Evolutionary conservation across 257 asterid genomes (phyloP), one percentile per base, ranked within the genome.

Genomic region (Solanum medicagineum): DNA sequence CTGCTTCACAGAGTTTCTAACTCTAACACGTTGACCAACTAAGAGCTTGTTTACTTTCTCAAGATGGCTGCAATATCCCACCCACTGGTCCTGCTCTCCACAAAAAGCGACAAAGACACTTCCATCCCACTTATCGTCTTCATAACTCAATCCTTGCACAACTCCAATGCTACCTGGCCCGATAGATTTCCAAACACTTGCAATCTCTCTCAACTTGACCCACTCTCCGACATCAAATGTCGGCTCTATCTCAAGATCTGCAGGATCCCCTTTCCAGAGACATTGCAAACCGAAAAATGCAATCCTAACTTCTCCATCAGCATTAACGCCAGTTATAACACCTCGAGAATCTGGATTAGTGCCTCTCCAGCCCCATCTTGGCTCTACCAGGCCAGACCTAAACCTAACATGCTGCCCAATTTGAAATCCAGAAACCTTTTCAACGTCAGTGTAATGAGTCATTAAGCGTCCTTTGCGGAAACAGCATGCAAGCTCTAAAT

Each of bases 281-380:
- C 97, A 97, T n/a, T 89, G 92, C 80, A 94, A 88, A 87, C 98
- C 97, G 44, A 88, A 90, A 88, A 97, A 90, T 8, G 94, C 94
- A 59, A 93, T 87, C 85, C 97, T 90, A 69, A 95, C 96, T 91
- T 97, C 99, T 75, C 99, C 98, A 86, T 93, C 94, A 32, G 96
- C 97, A 88, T 92, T 93, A 83, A 94, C 94, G 47, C 90, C 85
- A 75, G 95, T 90, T 82, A 95, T 88, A 81, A 95, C 94, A 62
- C 99, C 99, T 49, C 91, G 94, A 66, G 97, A 93, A 88, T 91
- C 88, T 32, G 90, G 86, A 69, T 85, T 90, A 32, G 97, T 89
- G 40, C 98, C 98, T 92, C 98, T 91, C 99, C 99, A 97, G 73
- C 99, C 98, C 99, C 99, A 97, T 86, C 98, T 88, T 51, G 99